Conservation (phyloP, 345 rosid species). For the Eucalyptus pumila region DNA sequence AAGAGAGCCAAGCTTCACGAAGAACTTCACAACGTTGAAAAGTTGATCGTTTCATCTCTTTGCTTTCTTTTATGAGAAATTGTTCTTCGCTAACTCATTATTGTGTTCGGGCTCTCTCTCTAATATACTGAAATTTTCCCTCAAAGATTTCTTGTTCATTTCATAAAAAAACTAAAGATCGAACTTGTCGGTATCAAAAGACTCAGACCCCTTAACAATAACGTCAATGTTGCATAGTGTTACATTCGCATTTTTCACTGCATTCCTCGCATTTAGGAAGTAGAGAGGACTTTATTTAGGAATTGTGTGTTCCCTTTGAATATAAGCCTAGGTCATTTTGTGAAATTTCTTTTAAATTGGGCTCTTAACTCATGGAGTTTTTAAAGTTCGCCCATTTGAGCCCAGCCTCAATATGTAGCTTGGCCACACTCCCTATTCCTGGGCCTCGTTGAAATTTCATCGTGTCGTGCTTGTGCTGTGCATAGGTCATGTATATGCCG, state of each 20-base stretch:
- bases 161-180: too few species aligned
- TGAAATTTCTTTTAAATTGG: neutral
- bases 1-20: constrained; percentile 79
- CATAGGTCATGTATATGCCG: too few species aligned
- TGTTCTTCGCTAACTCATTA: too few species aligned
- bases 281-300: neutral
- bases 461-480: neutral
- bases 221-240: neutral
- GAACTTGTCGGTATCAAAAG: too few species aligned
- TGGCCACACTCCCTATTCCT: neutral
- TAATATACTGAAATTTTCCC: too few species aligned
- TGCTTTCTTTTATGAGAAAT: neutral
- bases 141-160: too few species aligned
- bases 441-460: neutral
- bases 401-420: neutral
- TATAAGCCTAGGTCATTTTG: neutral
- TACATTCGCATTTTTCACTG: neutral
- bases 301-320: neutral
- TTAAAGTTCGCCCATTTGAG: fast-evolving
- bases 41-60: constrained; percentile 25
- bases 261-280: neutral
- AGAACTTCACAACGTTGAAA: constrained; percentile 70
- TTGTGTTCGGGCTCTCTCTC: too few species aligned
- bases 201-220: neutral
- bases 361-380: neutral